These are phyloP conservation scores for Pseudopyricularia javanii DNA, from an alignment of 2,329 filamentous ascomycete species.

Conservation along the genomic window DNA sequence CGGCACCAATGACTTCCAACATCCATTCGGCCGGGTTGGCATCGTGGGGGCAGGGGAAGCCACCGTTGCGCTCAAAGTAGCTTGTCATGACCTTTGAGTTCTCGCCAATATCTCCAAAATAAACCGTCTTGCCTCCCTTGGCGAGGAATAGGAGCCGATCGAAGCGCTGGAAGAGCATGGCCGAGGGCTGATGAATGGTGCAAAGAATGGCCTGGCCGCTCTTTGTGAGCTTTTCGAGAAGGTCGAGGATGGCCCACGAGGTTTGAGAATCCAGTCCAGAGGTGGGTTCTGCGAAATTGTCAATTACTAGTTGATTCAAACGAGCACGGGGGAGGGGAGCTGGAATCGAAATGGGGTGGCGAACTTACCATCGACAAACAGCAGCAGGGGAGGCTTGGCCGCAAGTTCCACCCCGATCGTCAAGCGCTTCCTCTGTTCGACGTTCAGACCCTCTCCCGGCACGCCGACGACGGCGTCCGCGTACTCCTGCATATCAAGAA, in stretches of 20 bases:
- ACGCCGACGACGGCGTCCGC: constrained; percentile 53
- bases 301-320: background rate
- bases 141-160: constrained; percentile 35
- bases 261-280: constrained; percentile 63
- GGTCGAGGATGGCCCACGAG: constrained; percentile 58
- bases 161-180: constrained; percentile 33
- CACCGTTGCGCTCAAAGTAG: constrained; percentile 52
- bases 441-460: constrained; percentile 47
- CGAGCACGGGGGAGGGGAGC: background rate
- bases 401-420: constrained; percentile 50
- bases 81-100: constrained; percentile 33
- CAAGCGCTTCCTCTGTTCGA: constrained; percentile 49
- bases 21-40: constrained; percentile 61
- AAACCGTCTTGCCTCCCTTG: constrained; percentile 4
- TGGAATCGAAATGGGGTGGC: too few species aligned
- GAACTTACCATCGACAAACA: constrained; percentile 47
- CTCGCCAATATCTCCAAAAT: constrained; percentile 9
- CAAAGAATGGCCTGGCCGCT: constrained; percentile 36
- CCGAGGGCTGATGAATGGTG: constrained; percentile 38
- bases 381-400: constrained; percentile 42
- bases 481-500: constrained; percentile 56
- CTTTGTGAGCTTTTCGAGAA: constrained; percentile 52
- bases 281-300: constrained; percentile 38
- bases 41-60: constrained; percentile 35
- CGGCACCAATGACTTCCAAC: constrained; percentile 30